Conservation (phyloP, 2,329 filamentous ascomycete species). For the Alternaria sp. region DNA sequence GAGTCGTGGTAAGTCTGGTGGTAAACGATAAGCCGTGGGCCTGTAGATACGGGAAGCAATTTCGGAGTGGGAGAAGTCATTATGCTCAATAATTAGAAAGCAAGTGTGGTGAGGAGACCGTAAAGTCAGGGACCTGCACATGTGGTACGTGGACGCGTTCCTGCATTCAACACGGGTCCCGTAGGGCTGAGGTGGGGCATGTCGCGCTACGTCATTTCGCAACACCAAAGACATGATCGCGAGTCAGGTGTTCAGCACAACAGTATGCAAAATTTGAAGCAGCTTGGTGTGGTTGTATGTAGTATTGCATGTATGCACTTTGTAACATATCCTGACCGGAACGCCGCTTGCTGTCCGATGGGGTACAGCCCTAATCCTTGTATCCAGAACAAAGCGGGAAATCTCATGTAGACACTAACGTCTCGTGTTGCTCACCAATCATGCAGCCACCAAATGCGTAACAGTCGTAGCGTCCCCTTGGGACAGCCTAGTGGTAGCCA, state of each 20-base stretch:
- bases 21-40: constrained; percentile 63
- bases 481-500: constrained; percentile 38
- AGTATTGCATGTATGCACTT: constrained; percentile 11
- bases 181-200: constrained; percentile 44
- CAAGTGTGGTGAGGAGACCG: neutral
- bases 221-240: constrained; percentile 16
- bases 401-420: constrained; percentile 19
- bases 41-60: constrained; percentile 47
- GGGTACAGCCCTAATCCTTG: constrained; percentile 24
- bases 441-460: constrained; percentile 37
- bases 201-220: constrained; percentile 32
- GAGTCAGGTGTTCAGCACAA: neutral
- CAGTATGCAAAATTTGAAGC: constrained; percentile 2
- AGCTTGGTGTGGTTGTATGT: neutral
- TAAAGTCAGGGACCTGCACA: constrained; percentile 1
- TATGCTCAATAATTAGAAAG: neutral
- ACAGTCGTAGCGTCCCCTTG: constrained; percentile 41
- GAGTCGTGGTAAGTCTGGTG: constrained; percentile 70
- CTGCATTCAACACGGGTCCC: constrained; percentile 12
- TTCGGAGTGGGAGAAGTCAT: constrained; percentile 43
- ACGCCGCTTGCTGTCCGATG: constrained; percentile 33
- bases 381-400: constrained; percentile 32
- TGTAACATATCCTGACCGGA: constrained; percentile 27
- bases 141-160: constrained; percentile 18
- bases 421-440: constrained; percentile 19